phyloP scores from a whole-genome alignment of 2,329 filamentous ascomycete genomes.

The Knufia petricola region DNA sequence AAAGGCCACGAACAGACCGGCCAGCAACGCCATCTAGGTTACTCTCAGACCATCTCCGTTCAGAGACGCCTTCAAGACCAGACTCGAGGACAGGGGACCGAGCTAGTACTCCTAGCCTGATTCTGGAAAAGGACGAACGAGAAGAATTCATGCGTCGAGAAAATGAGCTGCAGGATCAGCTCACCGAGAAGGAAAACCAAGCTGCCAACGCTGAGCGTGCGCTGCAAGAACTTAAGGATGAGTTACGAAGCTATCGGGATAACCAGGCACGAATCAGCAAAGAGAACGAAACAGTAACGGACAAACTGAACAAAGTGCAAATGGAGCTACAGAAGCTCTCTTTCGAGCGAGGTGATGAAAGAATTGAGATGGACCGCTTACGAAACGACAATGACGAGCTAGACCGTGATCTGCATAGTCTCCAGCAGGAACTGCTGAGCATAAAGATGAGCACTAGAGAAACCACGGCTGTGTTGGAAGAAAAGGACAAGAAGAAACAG shows the following conservation, averaged over 20 bases:
- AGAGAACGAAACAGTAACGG: constrained; percentile 78
- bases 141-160: constrained; percentile 92
- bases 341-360: constrained; percentile 92
- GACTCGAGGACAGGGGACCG: constrained; percentile 67
- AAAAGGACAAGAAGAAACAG: constrained; percentile 97
- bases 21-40: constrained; percentile 51
- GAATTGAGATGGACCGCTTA: constrained; percentile 94
- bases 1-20: constrained; percentile 40
- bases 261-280: constrained; percentile 73
- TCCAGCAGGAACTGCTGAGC: constrained; percentile 86
- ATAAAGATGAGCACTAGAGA: constrained; percentile 96
- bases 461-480: constrained; percentile 76
- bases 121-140: constrained; percentile 89
- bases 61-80: constrained; percentile 45
- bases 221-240: constrained; percentile 73
- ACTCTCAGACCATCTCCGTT: constrained; percentile 40
- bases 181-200: constrained; percentile 82
- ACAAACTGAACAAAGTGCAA: constrained; percentile 82
- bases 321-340: constrained; percentile 94
- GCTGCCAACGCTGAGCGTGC: constrained; percentile 70
- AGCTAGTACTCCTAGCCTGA: constrained; percentile 74
- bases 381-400: constrained; percentile 94
- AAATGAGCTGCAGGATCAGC: constrained; percentile 93
- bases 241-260: constrained; percentile 75
- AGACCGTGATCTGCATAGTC: constrained; percentile 80